These are phyloP conservation scores for Rhodotorula toruloides DNA, from an alignment of 768 basidiomycete species.

Conservation along the genomic window DNA sequence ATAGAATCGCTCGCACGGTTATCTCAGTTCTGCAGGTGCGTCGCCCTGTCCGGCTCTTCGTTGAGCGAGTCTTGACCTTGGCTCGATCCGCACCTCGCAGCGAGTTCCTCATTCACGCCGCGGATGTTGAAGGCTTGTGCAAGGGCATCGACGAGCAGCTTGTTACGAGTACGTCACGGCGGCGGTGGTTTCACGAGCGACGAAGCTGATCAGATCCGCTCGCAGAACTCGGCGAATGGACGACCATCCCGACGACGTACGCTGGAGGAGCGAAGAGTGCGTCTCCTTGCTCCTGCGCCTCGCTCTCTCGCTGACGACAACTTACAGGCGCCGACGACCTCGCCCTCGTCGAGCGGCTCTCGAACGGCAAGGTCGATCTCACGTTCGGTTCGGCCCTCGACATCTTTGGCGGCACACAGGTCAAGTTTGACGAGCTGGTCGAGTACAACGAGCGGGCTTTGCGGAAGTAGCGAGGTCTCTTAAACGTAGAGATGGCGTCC, in stretches of 20 bases:
- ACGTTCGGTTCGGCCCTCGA: slow-evolving; percentile 71
- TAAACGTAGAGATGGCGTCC: not conserved
- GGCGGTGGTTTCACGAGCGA: not conserved
- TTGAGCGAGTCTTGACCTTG: not conserved
- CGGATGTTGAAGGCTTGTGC: slow-evolving; percentile 97
- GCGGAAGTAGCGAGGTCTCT: not conserved
- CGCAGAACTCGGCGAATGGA: slow-evolving; percentile 84
- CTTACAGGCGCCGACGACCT: slow-evolving; percentile 70
- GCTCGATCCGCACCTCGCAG: slow-evolving; percentile 48
- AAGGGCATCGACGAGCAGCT: slow-evolving; percentile 90
- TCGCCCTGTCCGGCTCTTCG: not conserved
- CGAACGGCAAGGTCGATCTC: slow-evolving; percentile 74
- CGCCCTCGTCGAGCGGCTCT: slow-evolving; percentile 69
- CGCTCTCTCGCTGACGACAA: not conserved
- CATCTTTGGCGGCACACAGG: slow-evolving; percentile 52
- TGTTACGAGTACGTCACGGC: slow-evolving; percentile 59
- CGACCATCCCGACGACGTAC: slow-evolving; percentile 84
- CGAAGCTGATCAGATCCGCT: not conserved
- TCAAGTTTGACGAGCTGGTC: slow-evolving; percentile 51
- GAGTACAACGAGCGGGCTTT: slow-evolving; percentile 42
- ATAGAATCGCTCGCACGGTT: slow-evolving; percentile 76
- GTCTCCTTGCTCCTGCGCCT: slow-evolving; percentile 1
- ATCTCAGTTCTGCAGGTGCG: slow-evolving; percentile 72
- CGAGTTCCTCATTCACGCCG: slow-evolving; percentile 92
- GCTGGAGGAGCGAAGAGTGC: slow-evolving; percentile 90